Base-by-base conservation (phyloP, 192 early-diverging fungal genomes). In the Entomortierella lignicola region DNA sequence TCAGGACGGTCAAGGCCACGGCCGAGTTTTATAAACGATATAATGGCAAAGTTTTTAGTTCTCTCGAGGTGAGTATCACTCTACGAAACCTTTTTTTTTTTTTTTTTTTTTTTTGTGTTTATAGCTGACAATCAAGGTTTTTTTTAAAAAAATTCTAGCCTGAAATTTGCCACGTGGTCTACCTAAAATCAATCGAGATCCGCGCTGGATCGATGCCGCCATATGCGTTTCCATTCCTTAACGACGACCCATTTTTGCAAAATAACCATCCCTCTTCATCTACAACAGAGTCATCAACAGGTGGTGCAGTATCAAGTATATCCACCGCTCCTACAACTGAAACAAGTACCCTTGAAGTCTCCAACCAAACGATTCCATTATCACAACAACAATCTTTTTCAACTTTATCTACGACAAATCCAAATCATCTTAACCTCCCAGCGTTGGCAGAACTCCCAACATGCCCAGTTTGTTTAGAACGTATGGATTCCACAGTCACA, bases 391-490 rank as follows among this genome's bases (percentile, higher is more conserved):
- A 37, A 8, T 50, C 21, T 27, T 20, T 26, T 11, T 50, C 50
- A 2, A 39, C 59, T 25, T 21, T 32, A 25, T 47, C 61, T 4
- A 37, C 20, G 44, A 47, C 31, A 27, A 59, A 73, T 15, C 65
- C 69, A n/a, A n/a, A n/a, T n/a, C n/a, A n/a, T n/a, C n/a, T n/a
- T n/a, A n/a, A n/a, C n/a, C n/a, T n/a, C 7, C 63, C 66, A 17
- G 68, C 63, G 8, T 26, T 91, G 15, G 64, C 91, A 52, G 95
- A 98, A 77, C 80, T 97, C 20, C 96, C 97, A 2, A 96, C 93
- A 0, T 99, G 98, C 71, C 97, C 98, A 4, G 96, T 99, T 8
- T 99, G 98, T 80, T 84, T 99, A 44, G 98, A 99, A 60, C 84
- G 96, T 21, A 93, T 99, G 92, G 98, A 99, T 82, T 84, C 92